Evolutionary conservation across 2,329 filamentous ascomycete species (phyloP).

Genomic region (Paecilomyces sp.): DNA sequence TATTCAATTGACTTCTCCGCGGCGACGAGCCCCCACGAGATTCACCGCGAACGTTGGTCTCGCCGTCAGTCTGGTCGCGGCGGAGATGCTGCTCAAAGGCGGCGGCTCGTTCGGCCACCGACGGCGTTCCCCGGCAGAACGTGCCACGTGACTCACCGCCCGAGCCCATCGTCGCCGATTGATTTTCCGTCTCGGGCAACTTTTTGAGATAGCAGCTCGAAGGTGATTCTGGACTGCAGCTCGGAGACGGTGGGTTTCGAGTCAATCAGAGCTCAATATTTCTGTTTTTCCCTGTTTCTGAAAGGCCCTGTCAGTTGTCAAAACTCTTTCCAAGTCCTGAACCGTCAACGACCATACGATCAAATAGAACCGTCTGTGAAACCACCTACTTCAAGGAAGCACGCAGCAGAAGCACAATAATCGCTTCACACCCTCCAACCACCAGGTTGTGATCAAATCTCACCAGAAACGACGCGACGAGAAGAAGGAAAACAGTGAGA

Average conservation of each 20-base stretch:
- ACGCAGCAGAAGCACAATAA: background rate
- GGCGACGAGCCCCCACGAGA: background rate
- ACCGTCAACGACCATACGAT: background rate
- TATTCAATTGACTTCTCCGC: background rate
- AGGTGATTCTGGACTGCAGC: background rate
- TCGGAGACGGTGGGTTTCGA: background rate
- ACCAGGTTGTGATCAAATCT: background rate
- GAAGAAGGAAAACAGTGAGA: background rate
- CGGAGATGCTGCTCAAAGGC: constrained; percentile 14
- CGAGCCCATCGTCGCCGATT: background rate
- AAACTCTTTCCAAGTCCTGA: background rate
- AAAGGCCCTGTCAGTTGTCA: background rate
- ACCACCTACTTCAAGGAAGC: background rate
- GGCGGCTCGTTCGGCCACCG: constrained; percentile 14
- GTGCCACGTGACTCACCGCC: constrained; percentile 27
- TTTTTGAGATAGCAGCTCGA: background rate
- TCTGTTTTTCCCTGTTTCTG: background rate
- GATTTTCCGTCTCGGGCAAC: background rate
- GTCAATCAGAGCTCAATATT: background rate
- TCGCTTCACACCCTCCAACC: background rate
- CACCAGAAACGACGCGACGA: background rate
- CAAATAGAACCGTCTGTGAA: background rate
- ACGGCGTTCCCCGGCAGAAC: constrained; percentile 7
- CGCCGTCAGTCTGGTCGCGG: background rate
- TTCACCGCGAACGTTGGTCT: background rate